Base-by-base conservation (phyloP, 805 yeast species). In the Ogataea saltuana region DNA sequence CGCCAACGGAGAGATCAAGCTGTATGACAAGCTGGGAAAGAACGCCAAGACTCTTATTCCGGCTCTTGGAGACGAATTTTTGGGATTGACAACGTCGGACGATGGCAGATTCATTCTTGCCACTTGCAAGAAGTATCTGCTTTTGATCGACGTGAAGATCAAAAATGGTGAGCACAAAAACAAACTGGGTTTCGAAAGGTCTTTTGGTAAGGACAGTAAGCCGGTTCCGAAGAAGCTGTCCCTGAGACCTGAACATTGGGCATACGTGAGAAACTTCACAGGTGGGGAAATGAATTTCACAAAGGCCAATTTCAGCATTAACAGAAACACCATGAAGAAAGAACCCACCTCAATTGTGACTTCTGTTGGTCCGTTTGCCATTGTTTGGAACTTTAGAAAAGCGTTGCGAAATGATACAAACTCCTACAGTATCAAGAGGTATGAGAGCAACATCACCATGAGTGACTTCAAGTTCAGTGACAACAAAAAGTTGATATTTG, bases 31-130 rank as follows among this genome's bases (percentile, higher is more conserved):
- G 45, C 57, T 88, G 11, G 96, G 96, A 11, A 72, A 76, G 44
- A 77, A 75, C 52, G 96, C 96, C 1, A 86, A 85, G 67, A 81
- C 93, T 2, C 72, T 76, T 18, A 67, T 89, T 23, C 96, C 96
- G 2, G 88, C 93, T 0, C 67, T 88, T 28, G 96, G 96, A 19
- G 95, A 88, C 53, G 69, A 79, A 2, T 77, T 85, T 39, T 65
- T 74, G 29, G 85, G 85, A 17, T 54, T 86, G 15, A 90, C 85
- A 46, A 80, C 78, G 1, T 80, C 95, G 5, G 77, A 84, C 16
- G 90, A 85, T 60, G 96, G 96, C 46, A 72, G 78, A 53, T 89
- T 88, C 84, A 57, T 88, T 31, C 68, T 89, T 46, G 93, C 89
- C 2, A 89, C 96, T 0, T 86, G 91, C 68, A 71, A 74, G 54